Base-by-base conservation (phyloP, 1,284 basidiomycete genomes). In the Ustilago nuda region DNA sequence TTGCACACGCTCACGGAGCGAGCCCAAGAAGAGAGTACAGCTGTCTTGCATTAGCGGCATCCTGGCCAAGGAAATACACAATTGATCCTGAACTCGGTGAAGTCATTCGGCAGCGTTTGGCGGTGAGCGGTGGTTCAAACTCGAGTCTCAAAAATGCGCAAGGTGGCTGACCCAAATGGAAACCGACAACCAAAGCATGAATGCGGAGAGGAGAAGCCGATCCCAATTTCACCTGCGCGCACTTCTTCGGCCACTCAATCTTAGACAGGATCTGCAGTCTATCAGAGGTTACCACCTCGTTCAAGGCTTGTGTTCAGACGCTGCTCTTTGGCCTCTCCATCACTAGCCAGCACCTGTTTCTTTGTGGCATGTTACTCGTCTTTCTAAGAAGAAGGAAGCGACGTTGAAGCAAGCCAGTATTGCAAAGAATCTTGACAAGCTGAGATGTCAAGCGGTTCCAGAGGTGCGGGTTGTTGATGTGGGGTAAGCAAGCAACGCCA, bases 151-250 rank as follows among this genome's bases (percentile, higher is more conserved):
- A 12, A 35, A 35, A 13, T 52, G 15, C 13, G 52, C 17, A 23
- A 9, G 8, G 35, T 27, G 23, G 23, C 23, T 27, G 23, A 27
- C 12, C 27, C 54, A 27, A 45, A 19, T 17, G 48, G 41, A 17
- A 48, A 19, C 41, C 23, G 23, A 27, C 23, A 27, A 33, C 17
- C 45, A 7, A 48, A 43, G 50, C 56, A 56, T 65, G 62, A 65
- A 65, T 65, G 62, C 62, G 56, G 62, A 65, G 62, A 65, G 56
- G 62, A 65, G 62, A 65, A 56, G 32, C 39, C 39, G 39, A 41
- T 17, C 13, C 36, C 39, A 41, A 17, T 13, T 17, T 7, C 13
- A 15, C 5, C 45, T 48, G 45, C 45, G 23, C 45, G 45, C 45
- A 30, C 8, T 17, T 41, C 11, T 45, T 19, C 43, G n/a, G 15